phyloP scores from a whole-genome alignment of 2,329 filamentous ascomycete species.

The Fusarium bactridioides region DNA sequence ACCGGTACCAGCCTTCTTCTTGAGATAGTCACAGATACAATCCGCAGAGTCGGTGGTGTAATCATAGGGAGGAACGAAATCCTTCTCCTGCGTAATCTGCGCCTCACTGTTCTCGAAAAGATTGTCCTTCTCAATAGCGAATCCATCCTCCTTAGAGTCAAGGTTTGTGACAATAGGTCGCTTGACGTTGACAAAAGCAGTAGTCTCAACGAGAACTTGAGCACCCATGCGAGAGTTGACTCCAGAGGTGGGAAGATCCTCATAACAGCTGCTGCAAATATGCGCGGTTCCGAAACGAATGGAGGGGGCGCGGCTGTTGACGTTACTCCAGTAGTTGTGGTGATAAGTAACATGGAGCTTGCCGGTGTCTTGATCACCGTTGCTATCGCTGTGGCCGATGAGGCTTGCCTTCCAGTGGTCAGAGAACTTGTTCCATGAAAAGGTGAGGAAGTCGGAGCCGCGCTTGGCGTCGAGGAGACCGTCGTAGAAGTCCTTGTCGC shows the following conservation, averaged over 20 bases:
- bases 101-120: conserved; percentile 51
- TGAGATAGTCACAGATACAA: conserved; percentile 37
- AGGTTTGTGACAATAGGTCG: conserved; percentile 51
- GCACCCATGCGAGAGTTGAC: conserved; percentile 63
- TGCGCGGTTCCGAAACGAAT: conserved; percentile 68
- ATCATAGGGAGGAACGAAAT: conserved; percentile 46
- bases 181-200: conserved; percentile 55
- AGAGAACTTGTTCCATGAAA: conserved; percentile 40
- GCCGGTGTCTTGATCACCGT: conserved; percentile 60
- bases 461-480: conserved; percentile 67
- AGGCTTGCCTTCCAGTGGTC: conserved; percentile 68
- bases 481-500: conserved; percentile 69
- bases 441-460: conserved; percentile 61
- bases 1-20: conserved; percentile 38
- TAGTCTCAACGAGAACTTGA: conserved; percentile 61
- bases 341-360: conserved; percentile 64
- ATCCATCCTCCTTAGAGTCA: conserved; percentile 56
- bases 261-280: conserved; percentile 62
- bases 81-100: conserved; percentile 46
- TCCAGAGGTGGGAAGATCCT: conserved; percentile 53
- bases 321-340: conserved; percentile 64
- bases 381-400: conserved; percentile 64
- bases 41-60: conserved; percentile 41
- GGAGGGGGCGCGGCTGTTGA: conserved; percentile 58
- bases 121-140: conserved; percentile 54